phyloP scores from a whole-genome alignment of 2,329 filamentous ascomycete species.

The Dothistroma pini region DNA sequence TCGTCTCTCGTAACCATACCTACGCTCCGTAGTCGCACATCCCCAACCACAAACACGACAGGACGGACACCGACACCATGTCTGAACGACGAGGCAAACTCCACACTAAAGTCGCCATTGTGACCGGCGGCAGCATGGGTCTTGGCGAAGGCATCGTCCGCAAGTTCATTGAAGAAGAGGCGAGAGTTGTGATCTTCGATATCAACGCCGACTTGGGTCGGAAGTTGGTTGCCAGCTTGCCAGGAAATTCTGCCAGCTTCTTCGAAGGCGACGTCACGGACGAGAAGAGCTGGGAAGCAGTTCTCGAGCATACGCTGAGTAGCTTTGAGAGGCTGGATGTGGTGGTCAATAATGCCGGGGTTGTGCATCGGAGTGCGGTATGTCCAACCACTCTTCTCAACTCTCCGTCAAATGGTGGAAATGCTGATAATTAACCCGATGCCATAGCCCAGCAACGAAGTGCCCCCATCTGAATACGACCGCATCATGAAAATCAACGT shows the following conservation, averaged over 20 bases:
- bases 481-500: slow-evolving; percentile 35
- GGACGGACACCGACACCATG: neutral
- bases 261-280: slow-evolving; percentile 28
- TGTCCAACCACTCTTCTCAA: slow-evolving; percentile 3
- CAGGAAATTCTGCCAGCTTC: slow-evolving; percentile 1
- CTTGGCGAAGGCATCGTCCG: slow-evolving; percentile 33
- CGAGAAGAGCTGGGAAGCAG: slow-evolving; percentile 27
- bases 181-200: slow-evolving; percentile 30
- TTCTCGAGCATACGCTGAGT: slow-evolving; percentile 23
- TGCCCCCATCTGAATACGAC: slow-evolving; percentile 32
- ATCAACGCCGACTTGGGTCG: slow-evolving; percentile 21
- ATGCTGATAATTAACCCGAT: slow-evolving; percentile 9
- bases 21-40: neutral
- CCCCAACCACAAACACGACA: neutral
- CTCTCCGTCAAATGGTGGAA: neutral
- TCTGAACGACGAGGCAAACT: slow-evolving; percentile 14
- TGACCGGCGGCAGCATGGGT: slow-evolving; percentile 31
- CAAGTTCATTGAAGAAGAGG: slow-evolving; percentile 31
- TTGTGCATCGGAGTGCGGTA: slow-evolving; percentile 21
- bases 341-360: slow-evolving; percentile 30
- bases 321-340: slow-evolving; percentile 27
- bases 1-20: neutral
- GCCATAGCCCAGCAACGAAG: slow-evolving; percentile 27
- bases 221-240: slow-evolving; percentile 10
- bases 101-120: slow-evolving; percentile 22